Evolutionary conservation across 2,329 filamentous ascomycete species (phyloP).

Genomic region (Elsinoe arachidis): DNA sequence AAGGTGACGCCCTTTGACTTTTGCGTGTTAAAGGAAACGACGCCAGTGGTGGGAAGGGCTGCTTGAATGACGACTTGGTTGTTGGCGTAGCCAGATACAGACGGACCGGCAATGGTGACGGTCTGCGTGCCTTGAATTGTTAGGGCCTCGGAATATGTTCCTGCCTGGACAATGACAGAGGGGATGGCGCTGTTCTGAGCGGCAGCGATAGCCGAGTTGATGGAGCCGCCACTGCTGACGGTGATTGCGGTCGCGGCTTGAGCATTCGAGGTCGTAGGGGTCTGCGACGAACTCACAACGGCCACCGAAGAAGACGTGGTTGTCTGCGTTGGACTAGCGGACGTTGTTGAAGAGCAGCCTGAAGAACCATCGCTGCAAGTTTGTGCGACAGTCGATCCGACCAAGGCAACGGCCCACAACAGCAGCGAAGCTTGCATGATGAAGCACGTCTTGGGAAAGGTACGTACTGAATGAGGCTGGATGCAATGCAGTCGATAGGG

Average conservation of each 20-base stretch:
- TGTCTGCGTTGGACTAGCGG: background rate
- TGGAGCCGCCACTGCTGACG: constrained; percentile 37
- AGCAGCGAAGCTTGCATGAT: background rate
- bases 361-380: background rate
- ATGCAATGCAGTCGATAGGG: background rate
- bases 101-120: constrained; percentile 35
- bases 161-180: constrained; percentile 37
- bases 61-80: constrained; percentile 32
- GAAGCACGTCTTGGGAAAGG: background rate
- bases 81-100: constrained; percentile 26
- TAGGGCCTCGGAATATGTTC: constrained; percentile 39
- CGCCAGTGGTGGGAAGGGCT: constrained; percentile 18
- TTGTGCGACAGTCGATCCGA: background rate
- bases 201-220: constrained; percentile 35
- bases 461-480: background rate
- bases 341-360: background rate
- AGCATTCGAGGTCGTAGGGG: constrained; percentile 13
- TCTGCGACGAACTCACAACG: constrained; percentile 11
- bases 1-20: constrained; percentile 28
- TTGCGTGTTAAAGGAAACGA: constrained; percentile 26
- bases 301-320: constrained; percentile 4
- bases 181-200: constrained; percentile 35
- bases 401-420: background rate
- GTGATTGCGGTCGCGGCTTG: constrained; percentile 29
- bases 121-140: constrained; percentile 33